Evolutionary conservation across 805 yeast species (phyloP), one percentile per base, ranked within the genome.

Genomic region (Suhomyces sp.): DNA sequence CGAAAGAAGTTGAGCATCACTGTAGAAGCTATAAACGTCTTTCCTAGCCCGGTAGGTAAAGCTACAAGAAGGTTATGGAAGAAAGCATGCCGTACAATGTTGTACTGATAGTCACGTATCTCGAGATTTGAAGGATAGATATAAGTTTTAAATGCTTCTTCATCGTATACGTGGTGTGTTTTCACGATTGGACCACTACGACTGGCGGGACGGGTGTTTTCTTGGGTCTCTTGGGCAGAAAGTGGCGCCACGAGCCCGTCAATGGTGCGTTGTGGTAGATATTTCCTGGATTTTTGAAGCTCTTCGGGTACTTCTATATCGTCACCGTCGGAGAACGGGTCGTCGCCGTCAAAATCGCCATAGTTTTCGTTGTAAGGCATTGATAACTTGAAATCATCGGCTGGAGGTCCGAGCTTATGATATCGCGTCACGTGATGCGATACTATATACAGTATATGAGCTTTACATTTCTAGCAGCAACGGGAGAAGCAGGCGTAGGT

Each of bases 41-140:
- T 94, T 39, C 99, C 99, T 66, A 92, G 76, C 58, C 99, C 99
- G 0, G 99, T 94, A 0, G 99, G 99, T 13, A 94, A 80, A 0
- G 97, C 96, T 63, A 96, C 93, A 21, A 94, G 72, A 3, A 86
- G 65, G 62, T 94, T 94, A 55, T 84, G 76, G 60, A 80, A 83
- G 35, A 94, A 72, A 0, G 97, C 85, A 52, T 82, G 80, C 44
- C 76, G 73, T 2, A 91, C 89, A 50, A 94, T 91, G 57, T 85
- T 85, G 62, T 77, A 84, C 69, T 94, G 99, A 65, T 96, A 94
- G 54, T 90, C 96, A 64, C 99, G 81, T 0, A 86, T 76, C 54
- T 88, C 87, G 56, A 82, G 81, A 61, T 94, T 93, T 0, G 90
- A 83, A 0, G 99, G 99, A 64, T 96, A 94, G 0, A 89, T 71